phyloP scores from a whole-genome alignment of 352 stramenopile species.

The Phytophthora idaei region DNA sequence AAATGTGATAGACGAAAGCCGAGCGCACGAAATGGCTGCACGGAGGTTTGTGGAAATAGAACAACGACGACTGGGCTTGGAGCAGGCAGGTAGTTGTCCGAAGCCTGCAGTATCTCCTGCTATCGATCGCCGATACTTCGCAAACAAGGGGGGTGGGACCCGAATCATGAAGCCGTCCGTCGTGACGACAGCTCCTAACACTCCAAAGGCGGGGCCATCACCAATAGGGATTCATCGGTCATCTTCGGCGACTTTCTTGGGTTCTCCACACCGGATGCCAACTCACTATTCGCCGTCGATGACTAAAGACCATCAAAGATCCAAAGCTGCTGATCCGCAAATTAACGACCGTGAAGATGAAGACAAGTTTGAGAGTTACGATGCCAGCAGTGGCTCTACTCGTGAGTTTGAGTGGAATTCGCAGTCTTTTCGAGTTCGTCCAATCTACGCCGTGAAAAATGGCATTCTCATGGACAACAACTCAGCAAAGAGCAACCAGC shows the following conservation, averaged over 20 bases:
- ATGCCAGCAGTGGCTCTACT: not conserved
- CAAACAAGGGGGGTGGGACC: constrained; percentile 24
- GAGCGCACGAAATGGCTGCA: not conserved
- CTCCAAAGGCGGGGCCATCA: constrained; percentile 9
- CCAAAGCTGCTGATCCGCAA: not conserved
- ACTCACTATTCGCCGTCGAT: not conserved
- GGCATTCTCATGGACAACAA: constrained; percentile 20
- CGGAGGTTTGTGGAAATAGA: constrained; percentile 8
- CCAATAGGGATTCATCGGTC: constrained; percentile 18
- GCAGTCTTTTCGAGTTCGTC: not conserved
- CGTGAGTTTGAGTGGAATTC: not conserved
- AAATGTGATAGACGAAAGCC: constrained; percentile 3
- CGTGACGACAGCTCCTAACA: constrained; percentile 20
- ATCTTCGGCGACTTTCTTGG: constrained; percentile 25
- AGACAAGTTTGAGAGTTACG: constrained; percentile 24
- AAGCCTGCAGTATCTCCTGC: constrained; percentile 24
- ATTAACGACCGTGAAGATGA: constrained; percentile 28
- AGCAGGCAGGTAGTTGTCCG: constrained; percentile 26
- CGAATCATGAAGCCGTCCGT: constrained; percentile 12
- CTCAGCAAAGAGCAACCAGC: constrained; percentile 38
- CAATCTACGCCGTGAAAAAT: constrained; percentile 27
- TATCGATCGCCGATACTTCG: constrained; percentile 34
- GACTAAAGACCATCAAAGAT: not conserved
- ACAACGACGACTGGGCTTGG: constrained; percentile 9
- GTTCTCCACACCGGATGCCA: constrained; percentile 8